A percentile compares a stretch with the other conserved stretches of the same genome.
These are phyloP conservation scores for Neofusicoccum sp. DNA, from an alignment of 2,329 filamentous ascomycete genomes.

Conservation along the genomic window DNA sequence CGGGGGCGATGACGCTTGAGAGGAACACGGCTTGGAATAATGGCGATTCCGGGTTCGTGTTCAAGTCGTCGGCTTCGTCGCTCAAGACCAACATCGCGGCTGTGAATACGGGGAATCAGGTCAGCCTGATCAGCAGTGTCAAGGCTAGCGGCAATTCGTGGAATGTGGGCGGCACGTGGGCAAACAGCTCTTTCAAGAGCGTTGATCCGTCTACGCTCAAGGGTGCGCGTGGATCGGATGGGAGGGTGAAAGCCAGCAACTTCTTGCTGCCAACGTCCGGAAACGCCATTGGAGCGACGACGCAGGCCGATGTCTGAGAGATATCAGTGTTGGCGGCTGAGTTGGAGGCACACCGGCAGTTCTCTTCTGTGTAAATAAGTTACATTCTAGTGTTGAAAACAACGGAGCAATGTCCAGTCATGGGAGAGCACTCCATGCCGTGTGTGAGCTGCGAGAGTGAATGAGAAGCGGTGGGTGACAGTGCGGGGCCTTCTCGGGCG, in stretches of 20 bases:
- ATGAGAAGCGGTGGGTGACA: no score
- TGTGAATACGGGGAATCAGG: constrained; percentile 34
- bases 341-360: no score
- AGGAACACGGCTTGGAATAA: constrained; percentile 54
- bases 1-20: constrained; percentile 44
- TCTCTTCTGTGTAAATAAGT: neutral
- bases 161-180: constrained; percentile 43
- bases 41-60: constrained; percentile 45
- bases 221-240: constrained; percentile 41
- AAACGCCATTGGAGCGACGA: constrained; percentile 45
- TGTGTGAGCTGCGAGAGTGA: no score
- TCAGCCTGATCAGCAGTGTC: constrained; percentile 25
- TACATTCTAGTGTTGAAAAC: no score
- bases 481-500: neutral
- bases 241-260: constrained; percentile 45
- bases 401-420: no score
- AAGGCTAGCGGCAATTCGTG: constrained; percentile 47
- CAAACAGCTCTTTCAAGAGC: constrained; percentile 44
- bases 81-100: constrained; percentile 47
- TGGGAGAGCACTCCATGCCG: no score
- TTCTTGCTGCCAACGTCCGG: constrained; percentile 47
- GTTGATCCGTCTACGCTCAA: constrained; percentile 39
- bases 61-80: constrained; percentile 38
- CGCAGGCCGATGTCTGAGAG: constrained; percentile 22
- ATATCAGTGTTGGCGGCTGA: no score